Evolutionary conservation across 1,139 yeast species (phyloP).

Genomic region (Scheffersomyces lignicola): DNA sequence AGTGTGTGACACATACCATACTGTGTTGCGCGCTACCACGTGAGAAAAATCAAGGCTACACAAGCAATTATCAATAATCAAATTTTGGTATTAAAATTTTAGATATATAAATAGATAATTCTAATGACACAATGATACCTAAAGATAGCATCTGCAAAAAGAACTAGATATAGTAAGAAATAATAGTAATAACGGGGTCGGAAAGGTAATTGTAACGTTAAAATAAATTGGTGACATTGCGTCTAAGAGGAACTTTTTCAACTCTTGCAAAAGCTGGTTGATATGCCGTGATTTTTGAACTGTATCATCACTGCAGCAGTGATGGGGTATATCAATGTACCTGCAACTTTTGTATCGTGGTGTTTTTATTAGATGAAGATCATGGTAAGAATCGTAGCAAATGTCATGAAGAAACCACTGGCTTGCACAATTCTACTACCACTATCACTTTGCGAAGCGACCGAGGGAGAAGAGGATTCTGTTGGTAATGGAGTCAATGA

Average conservation of each 20-base stretch:
- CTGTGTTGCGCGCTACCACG: no score
- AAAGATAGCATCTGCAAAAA: not conserved
- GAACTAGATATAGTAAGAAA: not conserved
- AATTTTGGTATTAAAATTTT: no score
- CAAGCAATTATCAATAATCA: no score
- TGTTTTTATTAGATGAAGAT: constrained; percentile 10
- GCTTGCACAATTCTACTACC: constrained; percentile 7
- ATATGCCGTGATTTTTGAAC: constrained; percentile 1
- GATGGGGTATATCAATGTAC: constrained; percentile 15
- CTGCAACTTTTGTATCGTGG: constrained; percentile 18
- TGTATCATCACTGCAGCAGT: constrained; percentile 3
- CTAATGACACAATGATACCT: no score
- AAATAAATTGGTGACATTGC: not conserved
- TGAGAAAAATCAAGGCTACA: no score
- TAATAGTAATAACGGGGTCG: not conserved
- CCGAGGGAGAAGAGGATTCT: constrained; percentile 8
- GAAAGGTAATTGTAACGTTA: not conserved
- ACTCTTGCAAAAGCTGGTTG: constrained; percentile 3
- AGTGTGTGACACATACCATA: no score
- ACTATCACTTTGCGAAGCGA: constrained; percentile 13
- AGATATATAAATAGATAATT: no score
- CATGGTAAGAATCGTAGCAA: constrained; percentile 5
- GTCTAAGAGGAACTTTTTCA: not conserved
- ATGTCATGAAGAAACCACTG: constrained; percentile 6
- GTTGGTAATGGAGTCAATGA: constrained; percentile 9